Evolutionary conservation across 306 rosid species (phyloP).

Genomic region (Sicyos edulis): DNA sequence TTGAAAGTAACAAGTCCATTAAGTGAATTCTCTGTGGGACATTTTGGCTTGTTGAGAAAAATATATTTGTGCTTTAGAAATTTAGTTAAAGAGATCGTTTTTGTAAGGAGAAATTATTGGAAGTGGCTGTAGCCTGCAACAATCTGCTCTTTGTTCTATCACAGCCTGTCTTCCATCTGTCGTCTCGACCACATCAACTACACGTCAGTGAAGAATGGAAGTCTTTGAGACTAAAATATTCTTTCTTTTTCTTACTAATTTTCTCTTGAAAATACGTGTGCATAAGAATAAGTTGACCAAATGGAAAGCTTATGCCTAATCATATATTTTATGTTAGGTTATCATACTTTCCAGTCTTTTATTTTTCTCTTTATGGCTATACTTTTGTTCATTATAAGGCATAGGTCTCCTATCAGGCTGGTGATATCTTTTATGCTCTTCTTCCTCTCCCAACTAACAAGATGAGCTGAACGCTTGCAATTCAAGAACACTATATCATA

Average conservation of each 20-base stretch:
- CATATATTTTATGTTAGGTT: neutral
- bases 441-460: neutral
- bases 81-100: neutral
- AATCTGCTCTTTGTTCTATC: neutral
- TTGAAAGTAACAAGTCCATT: no score
- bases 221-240: neutral
- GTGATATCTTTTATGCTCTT: neutral
- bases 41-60: no score
- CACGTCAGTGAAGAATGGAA: slow-evolving; percentile 4
- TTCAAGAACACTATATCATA: neutral
- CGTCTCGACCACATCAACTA: slow-evolving; percentile 1
- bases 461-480: neutral
- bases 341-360: neutral
- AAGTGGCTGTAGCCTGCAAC: neutral
- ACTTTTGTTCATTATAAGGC: neutral
- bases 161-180: neutral
- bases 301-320: neutral
- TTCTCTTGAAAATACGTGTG: neutral
- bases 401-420: neutral
- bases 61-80: no score
- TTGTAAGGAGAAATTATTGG: neutral
- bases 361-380: no score
- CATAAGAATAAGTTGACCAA: neutral
- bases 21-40: no score
- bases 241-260: neutral